Evolutionary conservation across 768 basidiomycete species (phyloP), one percentile per base, ranked within the genome.

Genomic region (Leccinum disarticulatum): DNA sequence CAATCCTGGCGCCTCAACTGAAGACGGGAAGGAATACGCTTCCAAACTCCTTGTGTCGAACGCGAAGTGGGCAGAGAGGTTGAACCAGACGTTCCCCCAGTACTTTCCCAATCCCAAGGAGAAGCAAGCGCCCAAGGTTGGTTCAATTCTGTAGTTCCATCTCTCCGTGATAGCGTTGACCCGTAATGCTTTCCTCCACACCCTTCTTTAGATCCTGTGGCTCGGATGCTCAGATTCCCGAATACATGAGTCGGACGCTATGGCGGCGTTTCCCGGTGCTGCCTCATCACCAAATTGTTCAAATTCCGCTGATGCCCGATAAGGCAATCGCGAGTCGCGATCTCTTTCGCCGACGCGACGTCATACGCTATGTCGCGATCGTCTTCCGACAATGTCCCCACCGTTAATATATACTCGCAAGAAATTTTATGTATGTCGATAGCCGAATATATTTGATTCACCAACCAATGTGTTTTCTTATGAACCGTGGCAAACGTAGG

Each of bases 141-240:
- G 61, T 28, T n/a, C 22, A 2, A 47, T 25, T 47, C 22, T 13
- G 4, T 22, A 11, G 5, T 6, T 22, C 30, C 25, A 14, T 49
- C 25, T 25, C 25, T 30, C 28, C 38, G 25, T 31, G 33, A 54
- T 49, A 4, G 8, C 14, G 30, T 31, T 43, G 25, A 49, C n/a
- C 52, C 11, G 6, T 17, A n/a, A 9, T 6, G 19, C 13, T n/a
- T 41, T 41, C 41, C n/a, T 13, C 15, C 13, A 25, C 11, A 2
- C 28, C 11, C 19, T 43, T n/a, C 25, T 22, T 38, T 30, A 90
- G 89, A 77, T 87, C 11, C 82, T 90, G 65, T 91, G 88, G 88
- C 83, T 91, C 68, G 88, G 89, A 53, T 91, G 89, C 72, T 82
- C 91, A 38, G 93, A 95, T 72, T 94, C 91, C 11, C 80, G 93